Percentiles rank a stretch among this genome's conserved stretches.
phyloP scores from a whole-genome alignment of 2,329 filamentous ascomycete genomes.

The Nemania bipapillata region DNA sequence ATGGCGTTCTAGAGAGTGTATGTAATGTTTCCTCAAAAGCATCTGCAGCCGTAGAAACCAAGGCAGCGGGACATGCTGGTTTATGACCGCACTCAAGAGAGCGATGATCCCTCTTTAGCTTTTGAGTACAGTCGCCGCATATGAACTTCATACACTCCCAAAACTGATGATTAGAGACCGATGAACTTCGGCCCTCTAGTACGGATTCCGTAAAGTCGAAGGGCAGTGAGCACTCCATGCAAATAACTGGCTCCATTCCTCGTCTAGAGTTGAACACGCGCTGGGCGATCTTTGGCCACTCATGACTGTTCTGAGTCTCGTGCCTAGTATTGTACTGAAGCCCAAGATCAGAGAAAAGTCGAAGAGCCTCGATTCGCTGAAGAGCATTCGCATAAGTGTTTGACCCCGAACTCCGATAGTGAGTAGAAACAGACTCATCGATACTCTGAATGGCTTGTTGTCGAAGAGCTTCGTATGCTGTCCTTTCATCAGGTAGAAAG shows the following conservation, averaged over 20 bases:
- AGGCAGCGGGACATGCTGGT: slow-evolving; percentile 41
- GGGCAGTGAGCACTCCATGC: slow-evolving; percentile 46
- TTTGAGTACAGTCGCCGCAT: slow-evolving; percentile 49
- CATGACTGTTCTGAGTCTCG: neutral
- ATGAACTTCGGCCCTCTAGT: slow-evolving; percentile 29
- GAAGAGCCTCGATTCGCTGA: slow-evolving; percentile 58
- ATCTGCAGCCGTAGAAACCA: slow-evolving; percentile 42
- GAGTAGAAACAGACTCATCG: slow-evolving; percentile 50
- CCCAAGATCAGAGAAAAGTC: slow-evolving; percentile 60
- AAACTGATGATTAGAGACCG: slow-evolving; percentile 41
- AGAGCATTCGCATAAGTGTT: slow-evolving; percentile 56
- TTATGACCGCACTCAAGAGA: slow-evolving; percentile 44
- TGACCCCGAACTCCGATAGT: slow-evolving; percentile 22
- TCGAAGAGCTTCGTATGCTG: neutral
- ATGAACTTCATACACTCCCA: slow-evolving; percentile 51
- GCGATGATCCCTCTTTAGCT: neutral
- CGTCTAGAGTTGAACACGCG: slow-evolving; percentile 50
- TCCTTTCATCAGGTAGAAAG: slow-evolving; percentile 3
- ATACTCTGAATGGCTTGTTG: slow-evolving; percentile 37
- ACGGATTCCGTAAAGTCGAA: slow-evolving; percentile 44
- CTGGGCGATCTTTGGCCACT: slow-evolving; percentile 51
- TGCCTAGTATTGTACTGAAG: slow-evolving; percentile 54
- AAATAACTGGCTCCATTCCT: slow-evolving; percentile 46
- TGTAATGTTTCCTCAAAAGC: slow-evolving; percentile 42
- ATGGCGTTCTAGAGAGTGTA: neutral